A percentile compares a stretch with the other conserved stretches of the same genome.
These are phyloP conservation scores for Candida pseudoviswanathii DNA, from an alignment of 1,139 yeast genomes.

Conservation along the genomic window DNA sequence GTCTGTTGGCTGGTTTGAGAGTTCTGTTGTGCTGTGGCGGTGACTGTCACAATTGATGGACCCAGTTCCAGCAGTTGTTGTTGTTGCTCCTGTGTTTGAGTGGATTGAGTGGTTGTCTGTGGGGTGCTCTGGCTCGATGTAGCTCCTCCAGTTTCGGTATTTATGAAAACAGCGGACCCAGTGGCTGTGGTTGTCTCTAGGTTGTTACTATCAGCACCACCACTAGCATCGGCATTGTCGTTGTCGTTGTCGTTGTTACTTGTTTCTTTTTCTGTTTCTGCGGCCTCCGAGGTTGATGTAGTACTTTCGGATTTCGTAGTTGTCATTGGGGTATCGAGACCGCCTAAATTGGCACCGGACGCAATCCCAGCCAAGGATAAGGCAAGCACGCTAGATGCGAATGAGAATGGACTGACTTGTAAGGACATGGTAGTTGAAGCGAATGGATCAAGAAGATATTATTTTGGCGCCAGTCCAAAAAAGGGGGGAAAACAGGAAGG, in stretches of 20 bases:
- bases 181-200: conserved; percentile 7
- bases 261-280: conserved; percentile 12
- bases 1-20: neutral
- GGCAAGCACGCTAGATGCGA: conserved; percentile 15
- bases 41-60: conserved; percentile 1
- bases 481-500: neutral
- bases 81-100: conserved; percentile 1
- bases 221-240: conserved; percentile 14
- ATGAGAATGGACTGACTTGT: conserved; percentile 18
- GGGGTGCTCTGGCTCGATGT: neutral
- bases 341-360: conserved; percentile 18
- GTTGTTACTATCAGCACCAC: conserved; percentile 8
- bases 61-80: conserved; percentile 12
- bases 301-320: conserved; percentile 11
- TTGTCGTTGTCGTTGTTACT: conserved; percentile 9
- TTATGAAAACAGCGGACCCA: neutral
- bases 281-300: conserved; percentile 7
- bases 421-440: conserved; percentile 16
- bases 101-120: neutral
- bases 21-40: neutral
- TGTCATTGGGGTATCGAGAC: conserved; percentile 15
- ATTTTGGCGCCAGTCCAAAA: neutral
- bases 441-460: too few relatives aligned
- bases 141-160: neutral
- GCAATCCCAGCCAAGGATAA: conserved; percentile 18